phyloP scores from a whole-genome alignment of 2,329 filamentous ascomycete species.

The Drechslerella dactyloides region DNA sequence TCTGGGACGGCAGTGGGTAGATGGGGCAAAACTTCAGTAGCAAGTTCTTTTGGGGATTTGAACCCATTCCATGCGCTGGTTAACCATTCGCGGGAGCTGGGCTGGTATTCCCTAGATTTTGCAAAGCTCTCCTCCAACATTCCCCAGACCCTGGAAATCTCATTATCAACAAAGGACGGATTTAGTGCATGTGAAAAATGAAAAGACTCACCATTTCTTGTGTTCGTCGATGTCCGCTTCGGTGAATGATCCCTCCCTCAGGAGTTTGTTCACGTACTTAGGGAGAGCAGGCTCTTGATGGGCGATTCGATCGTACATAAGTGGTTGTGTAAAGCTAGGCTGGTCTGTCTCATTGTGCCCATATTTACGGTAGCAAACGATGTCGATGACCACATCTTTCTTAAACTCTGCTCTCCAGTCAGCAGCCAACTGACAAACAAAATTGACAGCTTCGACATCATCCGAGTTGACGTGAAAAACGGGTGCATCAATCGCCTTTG shows the following conservation, averaged over 20 bases:
- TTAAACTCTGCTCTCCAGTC: slow-evolving; percentile 99
- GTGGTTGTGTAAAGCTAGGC: slow-evolving; percentile 97
- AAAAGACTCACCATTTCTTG: slow-evolving; percentile 77
- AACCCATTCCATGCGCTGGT: slow-evolving; percentile 99
- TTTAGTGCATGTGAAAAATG: background rate
- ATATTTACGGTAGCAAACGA: slow-evolving; percentile 98
- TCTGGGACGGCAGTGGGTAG: slow-evolving; percentile 79
- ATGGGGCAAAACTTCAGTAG: slow-evolving; percentile 91
- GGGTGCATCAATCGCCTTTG: slow-evolving; percentile 96
- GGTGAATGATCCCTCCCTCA: slow-evolving; percentile 91
- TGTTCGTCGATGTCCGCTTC: slow-evolving; percentile 98
- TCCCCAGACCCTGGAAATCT: slow-evolving; percentile 72
- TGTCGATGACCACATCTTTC: slow-evolving; percentile 95
- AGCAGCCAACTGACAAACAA: slow-evolving; percentile 92
- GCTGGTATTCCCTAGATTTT: slow-evolving; percentile 96
- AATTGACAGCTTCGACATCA: slow-evolving; percentile 97
- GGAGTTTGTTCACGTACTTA: slow-evolving; percentile 87
- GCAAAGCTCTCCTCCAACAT: slow-evolving; percentile 98
- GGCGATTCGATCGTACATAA: slow-evolving; percentile 99
- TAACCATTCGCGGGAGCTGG: slow-evolving; percentile 96
- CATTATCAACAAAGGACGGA: background rate
- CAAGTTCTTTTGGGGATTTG: slow-evolving; percentile 97
- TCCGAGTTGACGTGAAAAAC: slow-evolving; percentile 99
- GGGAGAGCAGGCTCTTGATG: slow-evolving; percentile 84
- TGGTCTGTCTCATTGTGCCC: slow-evolving; percentile 99